phyloP scores from a whole-genome alignment of 495 filamentous ascomycete species.

The Clavariopsis aquatica region DNA sequence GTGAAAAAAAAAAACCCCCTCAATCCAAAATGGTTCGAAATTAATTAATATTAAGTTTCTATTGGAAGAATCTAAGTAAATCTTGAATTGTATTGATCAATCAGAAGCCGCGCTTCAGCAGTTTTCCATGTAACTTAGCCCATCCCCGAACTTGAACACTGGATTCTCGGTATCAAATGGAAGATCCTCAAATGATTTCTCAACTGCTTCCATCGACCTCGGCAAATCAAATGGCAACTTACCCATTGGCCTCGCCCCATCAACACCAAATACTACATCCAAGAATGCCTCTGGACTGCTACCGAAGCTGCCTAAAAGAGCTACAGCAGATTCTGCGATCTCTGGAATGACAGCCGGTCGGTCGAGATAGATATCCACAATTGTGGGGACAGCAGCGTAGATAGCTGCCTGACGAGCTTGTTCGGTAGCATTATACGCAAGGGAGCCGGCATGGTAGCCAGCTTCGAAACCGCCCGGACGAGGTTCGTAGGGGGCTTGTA shows the following conservation, averaged over 20 bases:
- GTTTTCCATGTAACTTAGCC: constrained; percentile 8
- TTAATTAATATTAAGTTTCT: no score
- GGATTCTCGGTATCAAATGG: constrained; percentile 25
- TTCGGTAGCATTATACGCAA: constrained; percentile 44
- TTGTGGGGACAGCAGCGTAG: constrained; percentile 34
- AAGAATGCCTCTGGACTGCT: constrained; percentile 41
- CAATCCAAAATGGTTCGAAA: no score
- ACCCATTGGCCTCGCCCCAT: constrained; percentile 2
- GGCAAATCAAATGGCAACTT: constrained; percentile 25
- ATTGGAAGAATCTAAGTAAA: no score
- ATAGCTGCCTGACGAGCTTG: constrained; percentile 41
- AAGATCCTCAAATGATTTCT: constrained; percentile 11
- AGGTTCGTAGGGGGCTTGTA: constrained; percentile 43
- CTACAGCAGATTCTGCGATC: constrained; percentile 36
- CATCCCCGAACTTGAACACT: constrained; percentile 24
- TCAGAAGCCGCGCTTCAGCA: constrained; percentile 3
- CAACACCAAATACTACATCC: constrained; percentile 39
- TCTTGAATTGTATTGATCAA: no score
- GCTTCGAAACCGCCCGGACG: constrained; percentile 43
- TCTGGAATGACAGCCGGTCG: constrained; percentile 43
- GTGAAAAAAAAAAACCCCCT: no score
- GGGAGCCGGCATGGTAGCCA: constrained; percentile 43
- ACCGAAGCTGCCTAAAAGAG: constrained; percentile 42
- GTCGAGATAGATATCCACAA: constrained; percentile 43
- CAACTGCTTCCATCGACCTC: constrained; percentile 8